Base-by-base conservation (phyloP, 2,329 filamentous ascomycete genomes). In the Teratosphaeriaceae sp. region DNA sequence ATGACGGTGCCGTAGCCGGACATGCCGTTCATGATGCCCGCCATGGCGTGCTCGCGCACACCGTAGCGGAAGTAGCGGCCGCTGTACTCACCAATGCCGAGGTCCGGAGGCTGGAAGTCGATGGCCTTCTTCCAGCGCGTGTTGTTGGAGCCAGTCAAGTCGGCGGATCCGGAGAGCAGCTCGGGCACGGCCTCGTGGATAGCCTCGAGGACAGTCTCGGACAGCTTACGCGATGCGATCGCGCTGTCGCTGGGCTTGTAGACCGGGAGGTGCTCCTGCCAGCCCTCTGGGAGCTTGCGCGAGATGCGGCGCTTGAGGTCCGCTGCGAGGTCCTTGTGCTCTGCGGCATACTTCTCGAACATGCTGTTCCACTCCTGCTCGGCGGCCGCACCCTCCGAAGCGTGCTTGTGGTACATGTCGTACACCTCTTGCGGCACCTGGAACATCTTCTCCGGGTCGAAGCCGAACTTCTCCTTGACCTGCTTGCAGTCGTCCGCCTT, bases 141-240 rank as follows among this genome's bases (percentile, higher is more conserved):
- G 75, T 97, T 84, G 80, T 98, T 98, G 66, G 92, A 97, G 65
- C 88, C 88, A 66, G 92, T 98, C 77, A 98, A 71, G 78, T 98
- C 92, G 59, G 92, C 92, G 53, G 92, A 98, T 60, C 92, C 92
- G 66, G 90, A 94, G 49, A 98, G 70, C 46, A 98, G 82, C 72
- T 97, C 92, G 55, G 92, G 92, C 43, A 98, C 65, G 54, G 74
- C 79, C 40, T 77, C 70, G 75, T 94, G 80, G 61, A 98, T 83
- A 70, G 89, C 90, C 74, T 84, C 77, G 54, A 98, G 81, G 46
- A 97, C 89, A 48, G 79, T 84, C 79, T 98, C 90, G 53, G 90
- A 97, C 47, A 97, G 84, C 78, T 97, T 98, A 66, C 92, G 84
- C 56, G 90, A 92, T 53, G 92, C 92, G 55, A 94, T 76, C 45